Conservation (phyloP, 2,329 filamentous ascomycete species). For the Bipolaris zeicola region DNA sequence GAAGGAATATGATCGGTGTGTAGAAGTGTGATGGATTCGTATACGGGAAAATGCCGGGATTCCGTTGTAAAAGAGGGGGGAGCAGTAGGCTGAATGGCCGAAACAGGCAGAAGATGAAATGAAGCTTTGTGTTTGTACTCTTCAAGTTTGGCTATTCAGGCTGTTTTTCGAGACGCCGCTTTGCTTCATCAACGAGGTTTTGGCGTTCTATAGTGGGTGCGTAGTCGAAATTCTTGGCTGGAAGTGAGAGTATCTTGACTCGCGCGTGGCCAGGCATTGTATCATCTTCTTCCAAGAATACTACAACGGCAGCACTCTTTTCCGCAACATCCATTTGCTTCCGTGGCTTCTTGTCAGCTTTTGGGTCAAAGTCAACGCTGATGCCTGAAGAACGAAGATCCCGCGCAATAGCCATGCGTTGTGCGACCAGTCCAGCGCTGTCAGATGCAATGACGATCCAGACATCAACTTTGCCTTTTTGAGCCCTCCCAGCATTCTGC, state of each 20-base stretch:
- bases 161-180: slow-evolving; percentile 29
- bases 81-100: background rate
- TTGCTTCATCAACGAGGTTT: slow-evolving; percentile 66
- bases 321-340: slow-evolving; percentile 82
- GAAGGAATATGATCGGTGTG: background rate
- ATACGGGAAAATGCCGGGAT: background rate
- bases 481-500: slow-evolving; percentile 66
- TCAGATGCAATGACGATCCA: slow-evolving; percentile 84
- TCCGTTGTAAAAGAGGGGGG: background rate
- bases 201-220: slow-evolving; percentile 71
- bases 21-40: background rate
- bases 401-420: slow-evolving; percentile 77
- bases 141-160: slow-evolving; percentile 4
- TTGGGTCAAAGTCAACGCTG: slow-evolving; percentile 85
- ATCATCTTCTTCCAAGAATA: slow-evolving; percentile 88
- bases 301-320: slow-evolving; percentile 72
- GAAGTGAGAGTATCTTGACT: slow-evolving; percentile 78
- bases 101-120: slow-evolving; percentile 1
- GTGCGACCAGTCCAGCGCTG: slow-evolving; percentile 75
- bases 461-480: slow-evolving; percentile 68
- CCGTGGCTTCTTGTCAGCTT: slow-evolving; percentile 81
- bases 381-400: slow-evolving; percentile 81
- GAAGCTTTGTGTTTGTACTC: background rate
- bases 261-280: slow-evolving; percentile 74
- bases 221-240: slow-evolving; percentile 71